Base-by-base conservation (phyloP, 441 rosid species). In the Syzygium malaccense region DNA sequence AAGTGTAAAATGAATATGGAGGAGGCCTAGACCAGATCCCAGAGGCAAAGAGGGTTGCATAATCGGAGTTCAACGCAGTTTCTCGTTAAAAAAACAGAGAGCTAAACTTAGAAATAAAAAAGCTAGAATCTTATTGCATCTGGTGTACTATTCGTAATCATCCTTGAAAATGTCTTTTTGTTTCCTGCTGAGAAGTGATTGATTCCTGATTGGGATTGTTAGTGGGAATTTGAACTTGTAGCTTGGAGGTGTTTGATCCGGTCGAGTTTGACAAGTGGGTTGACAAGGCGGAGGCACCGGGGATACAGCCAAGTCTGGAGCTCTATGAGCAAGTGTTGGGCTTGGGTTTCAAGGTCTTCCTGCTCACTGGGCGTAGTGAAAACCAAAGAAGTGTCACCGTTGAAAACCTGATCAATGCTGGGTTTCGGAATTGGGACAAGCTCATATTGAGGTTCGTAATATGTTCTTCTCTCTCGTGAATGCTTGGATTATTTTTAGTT, bases 351-450 rank as follows among this genome's bases (percentile, higher is more conserved):
- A 95, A 96, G 94, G 93, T 96, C 87, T 93, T 98, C 92, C 91
- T 96, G 92, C 94, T 98, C 86, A 96, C 99, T 0, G 99, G 99
- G 88, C 94, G 99, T 51, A 92, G 93, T 75, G 99, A 98, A 92
- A 85, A 86, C 51, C 96, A 93, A 37, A 93, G 96, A 91, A 89
- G 88, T 86, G 92, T 92, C 86, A 98, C 99, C 5, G 93, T 94
- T 71, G 92, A 94, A 68, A 98, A 96, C 91, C 92, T 98, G 91
- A 92, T 90, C 78, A 92, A 91, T 86, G 98, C 95, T 0, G 99
- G 99, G 87, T 94, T 96, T 86, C 94, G 71, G 88, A 92, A 92
- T 28, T 98, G 98, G 99, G 96, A 98, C 90, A 96, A 92, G 91
- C 99, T 98, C 87, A 94, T 98, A 89, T 92, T 98, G 93, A 97